phyloP scores from a whole-genome alignment of 106 monocot species.

The Acorus gramineus region DNA sequence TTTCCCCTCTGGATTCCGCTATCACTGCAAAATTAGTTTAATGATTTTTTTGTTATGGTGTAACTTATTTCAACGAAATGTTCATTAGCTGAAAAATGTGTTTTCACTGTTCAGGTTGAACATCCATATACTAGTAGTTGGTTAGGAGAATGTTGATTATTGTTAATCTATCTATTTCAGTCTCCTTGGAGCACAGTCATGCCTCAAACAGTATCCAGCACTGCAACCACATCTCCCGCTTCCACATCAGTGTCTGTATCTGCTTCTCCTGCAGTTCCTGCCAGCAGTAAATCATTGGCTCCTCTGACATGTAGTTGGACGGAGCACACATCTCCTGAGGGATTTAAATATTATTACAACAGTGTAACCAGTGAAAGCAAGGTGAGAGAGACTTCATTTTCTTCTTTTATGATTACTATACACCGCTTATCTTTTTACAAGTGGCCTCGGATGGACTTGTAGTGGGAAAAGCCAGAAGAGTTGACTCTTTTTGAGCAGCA shows the following conservation, averaged over 20 bases:
- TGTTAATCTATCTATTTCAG: conserved; percentile 5
- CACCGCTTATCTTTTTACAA: too few relatives aligned
- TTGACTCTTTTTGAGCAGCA: conserved; percentile 76
- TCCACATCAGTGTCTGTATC: conserved; percentile 7
- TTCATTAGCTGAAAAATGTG: too few relatives aligned
- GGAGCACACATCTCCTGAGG: conserved; percentile 97
- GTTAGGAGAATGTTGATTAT: too few relatives aligned
- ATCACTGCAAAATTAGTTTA: too few relatives aligned
- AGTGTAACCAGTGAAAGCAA: conserved; percentile 83
- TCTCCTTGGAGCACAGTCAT: conserved; percentile 30
- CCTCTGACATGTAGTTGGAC: conserved; percentile 81
- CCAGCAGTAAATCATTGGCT: too few relatives aligned
- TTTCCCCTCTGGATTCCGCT: too few relatives aligned
- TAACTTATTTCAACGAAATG: too few relatives aligned
- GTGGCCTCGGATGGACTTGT: neutral
- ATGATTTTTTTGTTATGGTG: too few relatives aligned
- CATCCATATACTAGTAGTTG: too few relatives aligned
- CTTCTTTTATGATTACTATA: neutral
- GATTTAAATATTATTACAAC: conserved; percentile 96
- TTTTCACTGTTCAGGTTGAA: too few relatives aligned
- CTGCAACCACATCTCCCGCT: conserved; percentile 20
- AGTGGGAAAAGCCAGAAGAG: conserved; percentile 99
- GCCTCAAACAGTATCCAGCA: conserved; percentile 24
- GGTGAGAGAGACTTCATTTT: conserved; percentile 23
- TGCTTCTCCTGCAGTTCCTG: neutral